phyloP scores from a whole-genome alignment of 108 stramenopile species.

The Pseudonitzschia delicatissima region DNA sequence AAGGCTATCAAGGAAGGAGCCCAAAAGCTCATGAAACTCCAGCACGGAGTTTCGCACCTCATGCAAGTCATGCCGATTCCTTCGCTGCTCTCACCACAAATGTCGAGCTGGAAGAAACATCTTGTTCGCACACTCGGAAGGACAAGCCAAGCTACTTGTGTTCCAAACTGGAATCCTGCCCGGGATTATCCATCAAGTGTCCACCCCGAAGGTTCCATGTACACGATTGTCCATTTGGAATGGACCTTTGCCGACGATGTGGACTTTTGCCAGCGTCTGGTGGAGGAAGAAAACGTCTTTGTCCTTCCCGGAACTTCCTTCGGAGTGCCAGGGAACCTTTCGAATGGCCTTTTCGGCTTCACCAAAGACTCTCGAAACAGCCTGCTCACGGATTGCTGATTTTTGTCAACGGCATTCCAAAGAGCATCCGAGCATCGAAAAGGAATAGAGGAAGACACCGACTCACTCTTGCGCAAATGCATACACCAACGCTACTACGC shows the following conservation, averaged over 20 bases:
- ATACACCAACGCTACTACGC: too few species aligned
- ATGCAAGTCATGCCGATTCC: conserved; percentile 84
- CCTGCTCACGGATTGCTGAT: conserved; percentile 51
- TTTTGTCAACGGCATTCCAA: conserved; percentile 70
- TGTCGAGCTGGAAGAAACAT: conserved; percentile 57
- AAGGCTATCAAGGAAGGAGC: conserved; percentile 70
- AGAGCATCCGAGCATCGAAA: not conserved
- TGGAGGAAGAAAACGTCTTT: conserved; percentile 91
- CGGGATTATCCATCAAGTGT: too few species aligned
- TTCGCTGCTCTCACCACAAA: conserved; percentile 52
- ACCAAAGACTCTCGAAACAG: conserved; percentile 45
- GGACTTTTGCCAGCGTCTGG: conserved; percentile 65
- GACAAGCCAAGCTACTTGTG: conserved; percentile 63
- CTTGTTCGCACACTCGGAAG: conserved; percentile 56
- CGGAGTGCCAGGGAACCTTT: conserved; percentile 63
- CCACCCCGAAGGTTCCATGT: conserved; percentile 87
- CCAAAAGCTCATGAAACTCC: conserved; percentile 73
- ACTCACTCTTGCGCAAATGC: too few species aligned
- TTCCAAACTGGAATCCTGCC: conserved; percentile 38
- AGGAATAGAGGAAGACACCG: too few species aligned
- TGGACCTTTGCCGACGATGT: conserved; percentile 45
- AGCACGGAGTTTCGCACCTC: conserved; percentile 77
- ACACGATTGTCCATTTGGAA: conserved; percentile 78
- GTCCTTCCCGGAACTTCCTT: conserved; percentile 89
- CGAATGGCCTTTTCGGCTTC: conserved; percentile 85